These are phyloP conservation scores for Podila epicladia DNA, from an alignment of 192 early-diverging fungal genomes.

Conservation along the genomic window DNA sequence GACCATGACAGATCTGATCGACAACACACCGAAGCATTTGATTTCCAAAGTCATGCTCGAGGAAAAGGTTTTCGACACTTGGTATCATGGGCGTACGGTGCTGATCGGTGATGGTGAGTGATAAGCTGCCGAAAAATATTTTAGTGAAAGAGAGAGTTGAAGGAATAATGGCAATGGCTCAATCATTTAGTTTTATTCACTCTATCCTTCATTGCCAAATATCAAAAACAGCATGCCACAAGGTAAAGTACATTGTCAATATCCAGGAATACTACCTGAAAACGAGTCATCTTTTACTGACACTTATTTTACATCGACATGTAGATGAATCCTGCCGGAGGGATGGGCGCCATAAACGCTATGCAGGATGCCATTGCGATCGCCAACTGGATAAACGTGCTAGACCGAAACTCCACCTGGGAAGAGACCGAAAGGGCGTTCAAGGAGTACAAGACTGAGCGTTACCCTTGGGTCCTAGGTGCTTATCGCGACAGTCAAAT, in stretches of 20 bases:
- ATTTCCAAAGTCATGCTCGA: conserved; percentile 29
- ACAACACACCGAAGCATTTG: conserved; percentile 4
- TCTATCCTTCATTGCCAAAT: too few relatives aligned
- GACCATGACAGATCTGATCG: conserved; percentile 15
- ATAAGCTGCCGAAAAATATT: too few relatives aligned
- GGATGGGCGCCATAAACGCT: not conserved
- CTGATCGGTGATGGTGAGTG: conserved; percentile 35
- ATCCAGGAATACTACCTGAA: too few relatives aligned
- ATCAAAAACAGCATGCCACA: too few relatives aligned
- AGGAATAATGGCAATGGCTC: too few relatives aligned
- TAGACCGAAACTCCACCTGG: not conserved
- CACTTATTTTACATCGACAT: too few relatives aligned
- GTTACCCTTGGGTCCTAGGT: not conserved
- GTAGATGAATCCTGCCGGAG: not conserved
- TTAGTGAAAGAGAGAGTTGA: too few relatives aligned
- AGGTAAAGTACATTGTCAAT: too few relatives aligned
- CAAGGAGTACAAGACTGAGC: conserved; percentile 1
- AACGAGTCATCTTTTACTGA: too few relatives aligned
- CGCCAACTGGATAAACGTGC: not conserved
- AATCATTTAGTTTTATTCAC: too few relatives aligned
- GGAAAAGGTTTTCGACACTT: too few relatives aligned
- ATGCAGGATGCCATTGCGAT: conserved; percentile 2
- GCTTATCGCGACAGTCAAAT: not conserved
- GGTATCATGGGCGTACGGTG: conserved; percentile 20
- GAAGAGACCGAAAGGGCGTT: not conserved